Evolutionary conservation across 441 rosid species (phyloP), one percentile per base, ranked within the genome.

Genomic region (Francoa sonchifolia): DNA sequence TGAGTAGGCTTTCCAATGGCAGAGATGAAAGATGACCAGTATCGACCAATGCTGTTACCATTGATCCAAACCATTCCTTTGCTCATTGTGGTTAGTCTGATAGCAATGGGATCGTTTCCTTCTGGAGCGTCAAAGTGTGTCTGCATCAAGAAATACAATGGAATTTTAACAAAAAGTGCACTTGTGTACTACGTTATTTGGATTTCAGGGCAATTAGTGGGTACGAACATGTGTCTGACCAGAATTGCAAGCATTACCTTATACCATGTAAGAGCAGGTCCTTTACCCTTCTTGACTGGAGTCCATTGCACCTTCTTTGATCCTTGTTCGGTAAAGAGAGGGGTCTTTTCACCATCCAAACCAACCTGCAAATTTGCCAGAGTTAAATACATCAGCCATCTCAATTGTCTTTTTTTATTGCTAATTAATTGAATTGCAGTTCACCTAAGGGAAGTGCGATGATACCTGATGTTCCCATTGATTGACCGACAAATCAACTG

Each of bases 41-140:
- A 71, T 9, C 99, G 67, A 19, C 99, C 97, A 11, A 92, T 74
- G 67, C 71, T 79, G 38, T 63, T 56, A 3, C 97, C 97, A 19
- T 92, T 92, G 20, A 92, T 62, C 94, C 95, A 92, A 36, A 77
- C 63, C 77, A 81, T 63, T 14, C 97, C 95, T 59, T 92, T 92
- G 0, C 68, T 66, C 94, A 87, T 83, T 1, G 74, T 69, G 3
- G 39, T 50, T 74, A 81, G 71, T 8, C 69, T 47, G 27, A 92
- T 39, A 15, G 69, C 84, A 16, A 79, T 55, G 0, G 97, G 75
- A 12, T 65, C 49, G 35, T 54, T 8, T 42, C 94, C 90, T 63
- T 79, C 80, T 3, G 97, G 99, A 6, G 70, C 71, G 42, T 79
- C 69, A 17, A 84, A 88, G 33, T 54, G 20, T 14, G 85, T 55